Percentiles rank a stretch among this genome's conserved stretches.
These are phyloP conservation scores for Solanum paucissectum DNA, from an alignment of 257 asterid genomes.

Conservation along the genomic window DNA sequence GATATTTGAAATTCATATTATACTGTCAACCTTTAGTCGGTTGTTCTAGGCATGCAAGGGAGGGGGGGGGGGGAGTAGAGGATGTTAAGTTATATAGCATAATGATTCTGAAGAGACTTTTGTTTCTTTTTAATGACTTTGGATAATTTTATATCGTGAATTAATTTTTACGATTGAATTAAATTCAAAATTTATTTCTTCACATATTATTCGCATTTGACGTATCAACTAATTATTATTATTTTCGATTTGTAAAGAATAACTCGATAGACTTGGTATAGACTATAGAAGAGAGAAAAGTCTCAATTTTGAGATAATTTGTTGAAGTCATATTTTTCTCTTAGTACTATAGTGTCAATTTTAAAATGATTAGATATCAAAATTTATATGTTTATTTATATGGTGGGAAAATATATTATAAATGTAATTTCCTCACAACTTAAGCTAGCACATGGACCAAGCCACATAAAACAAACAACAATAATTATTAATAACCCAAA, in stretches of 20 bases:
- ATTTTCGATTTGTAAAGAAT: neutral
- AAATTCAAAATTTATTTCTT: too few relatives aligned
- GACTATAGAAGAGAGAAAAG: neutral
- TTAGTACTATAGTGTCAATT: neutral
- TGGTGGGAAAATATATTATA: neutral
- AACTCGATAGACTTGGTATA: neutral
- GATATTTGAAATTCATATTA: too few relatives aligned
- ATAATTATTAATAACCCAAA: neutral
- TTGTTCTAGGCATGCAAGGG: neutral
- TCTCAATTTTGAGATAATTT: too few relatives aligned
- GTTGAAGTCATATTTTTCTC: neutral
- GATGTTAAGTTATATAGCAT: neutral
- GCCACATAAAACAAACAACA: neutral
- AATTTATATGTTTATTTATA: neutral
- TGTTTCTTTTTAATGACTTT: too few relatives aligned
- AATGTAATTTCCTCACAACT: neutral
- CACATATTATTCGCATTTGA: too few relatives aligned
- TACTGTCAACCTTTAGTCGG: too few relatives aligned
- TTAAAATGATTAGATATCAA: neutral
- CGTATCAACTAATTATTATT: neutral
- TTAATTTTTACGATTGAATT: too few relatives aligned
- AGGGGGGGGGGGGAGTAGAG: fast-evolving
- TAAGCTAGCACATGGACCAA: neutral
- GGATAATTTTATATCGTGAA: too few relatives aligned
- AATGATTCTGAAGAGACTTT: too few relatives aligned